Evolutionary conservation across 2,329 filamentous ascomycete genomes (phyloP).

Genomic region (Epicoccum nigrum): DNA sequence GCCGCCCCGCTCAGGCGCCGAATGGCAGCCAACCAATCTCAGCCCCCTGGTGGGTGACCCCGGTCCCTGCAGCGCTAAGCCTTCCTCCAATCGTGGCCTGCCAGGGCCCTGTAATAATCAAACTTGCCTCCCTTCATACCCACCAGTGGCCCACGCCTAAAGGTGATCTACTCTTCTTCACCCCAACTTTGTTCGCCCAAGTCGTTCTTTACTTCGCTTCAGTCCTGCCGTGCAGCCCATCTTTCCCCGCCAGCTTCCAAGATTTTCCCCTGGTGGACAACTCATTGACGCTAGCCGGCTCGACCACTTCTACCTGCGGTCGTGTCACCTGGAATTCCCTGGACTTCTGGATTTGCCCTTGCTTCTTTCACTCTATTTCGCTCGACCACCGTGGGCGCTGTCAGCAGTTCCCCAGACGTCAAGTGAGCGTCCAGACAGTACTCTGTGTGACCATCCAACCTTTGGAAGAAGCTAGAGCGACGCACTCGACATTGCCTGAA

Average conservation of each 20-base stretch:
- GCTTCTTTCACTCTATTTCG: conserved; percentile 31
- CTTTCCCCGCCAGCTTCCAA: conserved; percentile 37
- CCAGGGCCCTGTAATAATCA: conserved; percentile 28
- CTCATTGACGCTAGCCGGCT: conserved; percentile 31
- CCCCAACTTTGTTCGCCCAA: conserved; percentile 33
- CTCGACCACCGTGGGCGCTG: conserved; percentile 29
- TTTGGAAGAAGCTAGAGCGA: conserved; percentile 12
- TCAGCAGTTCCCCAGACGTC: conserved; percentile 26
- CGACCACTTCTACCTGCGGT: conserved; percentile 25
- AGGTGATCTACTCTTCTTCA: conserved; percentile 23
- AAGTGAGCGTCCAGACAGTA: conserved; percentile 28
- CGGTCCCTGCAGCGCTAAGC: conserved; percentile 19
- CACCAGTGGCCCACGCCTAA: conserved; percentile 24
- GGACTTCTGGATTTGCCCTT: conserved; percentile 38
- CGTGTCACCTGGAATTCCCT: conserved; percentile 23
- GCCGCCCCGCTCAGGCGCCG: conserved; percentile 23
- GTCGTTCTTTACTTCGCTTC: conserved; percentile 20
- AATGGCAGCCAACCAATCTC: conserved; percentile 18
- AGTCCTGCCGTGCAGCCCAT: conserved; percentile 23
- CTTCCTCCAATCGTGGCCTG: conserved; percentile 26
- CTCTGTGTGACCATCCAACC: conserved; percentile 20
- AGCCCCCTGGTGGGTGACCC: conserved; percentile 17
- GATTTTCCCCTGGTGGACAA: conserved; percentile 39
- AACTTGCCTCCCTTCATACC: conserved; percentile 31
- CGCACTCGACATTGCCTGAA: conserved; percentile 16